Evolutionary conservation across 129 eudicot genomes (phyloP), one percentile per base, ranked within the genome.

Genomic region (Helianthus tuberosus): DNA sequence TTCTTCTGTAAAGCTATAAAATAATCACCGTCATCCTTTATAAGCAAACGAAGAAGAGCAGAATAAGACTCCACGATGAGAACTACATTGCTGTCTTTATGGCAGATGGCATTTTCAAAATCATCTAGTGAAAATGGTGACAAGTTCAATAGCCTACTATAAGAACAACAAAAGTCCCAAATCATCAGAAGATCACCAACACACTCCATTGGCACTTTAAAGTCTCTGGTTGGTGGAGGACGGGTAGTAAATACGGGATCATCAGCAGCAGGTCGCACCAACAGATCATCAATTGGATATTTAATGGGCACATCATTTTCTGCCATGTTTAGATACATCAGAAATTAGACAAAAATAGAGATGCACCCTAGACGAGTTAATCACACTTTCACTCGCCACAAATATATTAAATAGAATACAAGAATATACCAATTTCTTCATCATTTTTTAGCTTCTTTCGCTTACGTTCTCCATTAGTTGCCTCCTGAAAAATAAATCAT

Each of bases 161-260:
- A 94, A 50, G 89, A 90, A 41, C 84, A 78, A 78, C 97, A 94
- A 64, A 94, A 94, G 70, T 90, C 96, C 98, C 98, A 94, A 62
- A 86, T 88, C 98, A 94, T 90, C 83, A 94, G 76, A 51, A 88
- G 78, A 80, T 88, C 96, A 52, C 97, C 97, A 67, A 94, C 91
- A 85, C 97, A 91, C 25, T 83, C 89, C 88, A 85, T 86, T 35
- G 96, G 98, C 47, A 90, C 72, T 39, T 71, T 86, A 61, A 94
- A 94, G 23, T 86, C 89, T 75, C 84, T 72, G 61, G 81, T 85
- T 10, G 89, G 93, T 61, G 83, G 53, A 79, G 98, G 97, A 11
- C 91, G 92, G 50, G 81, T 83, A 51, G 82, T 59, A 55, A 90
- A 79, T 55, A 65, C 74, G 62, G 80, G 89, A 82, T 93, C 98